Evolutionary conservation across 345 rosid species (phyloP).

Genomic region (Rhodamnia rubescens): DNA sequence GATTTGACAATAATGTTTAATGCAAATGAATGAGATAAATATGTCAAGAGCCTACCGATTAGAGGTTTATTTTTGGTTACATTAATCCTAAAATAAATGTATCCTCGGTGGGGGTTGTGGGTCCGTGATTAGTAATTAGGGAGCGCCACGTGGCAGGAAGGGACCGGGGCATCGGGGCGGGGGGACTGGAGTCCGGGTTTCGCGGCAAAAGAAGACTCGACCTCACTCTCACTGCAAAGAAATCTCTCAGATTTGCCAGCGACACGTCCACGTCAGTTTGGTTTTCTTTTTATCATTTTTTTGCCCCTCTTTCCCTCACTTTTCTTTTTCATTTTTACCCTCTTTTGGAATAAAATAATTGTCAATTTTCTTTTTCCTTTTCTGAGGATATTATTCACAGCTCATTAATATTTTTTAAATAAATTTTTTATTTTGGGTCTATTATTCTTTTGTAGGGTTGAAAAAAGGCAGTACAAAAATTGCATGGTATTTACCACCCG

Average conservation of each 20-base stretch:
- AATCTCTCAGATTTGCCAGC: background rate
- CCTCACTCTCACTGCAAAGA: background rate
- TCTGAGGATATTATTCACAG: background rate
- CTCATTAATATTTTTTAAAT: background rate
- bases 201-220: conserved; percentile 17
- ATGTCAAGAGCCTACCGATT: no score
- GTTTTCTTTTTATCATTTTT: background rate
- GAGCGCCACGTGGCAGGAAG: background rate
- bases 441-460: background rate
- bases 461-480: background rate
- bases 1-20: no score
- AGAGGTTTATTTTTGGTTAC: no score
- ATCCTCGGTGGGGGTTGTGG: background rate
- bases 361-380: background rate
- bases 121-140: background rate
- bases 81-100: no score
- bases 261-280: background rate
- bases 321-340: background rate
- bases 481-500: background rate
- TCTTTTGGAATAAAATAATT: no score
- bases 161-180: background rate
- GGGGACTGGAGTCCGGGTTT: conserved; percentile 43
- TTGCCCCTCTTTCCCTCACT: background rate
- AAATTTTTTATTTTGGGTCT: background rate
- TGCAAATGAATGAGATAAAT: no score